Percentiles rank a stretch among this genome's conserved stretches.
Conservation (phyloP, 148 eudicot genomes). For the Vaccinium darrowii region DNA sequence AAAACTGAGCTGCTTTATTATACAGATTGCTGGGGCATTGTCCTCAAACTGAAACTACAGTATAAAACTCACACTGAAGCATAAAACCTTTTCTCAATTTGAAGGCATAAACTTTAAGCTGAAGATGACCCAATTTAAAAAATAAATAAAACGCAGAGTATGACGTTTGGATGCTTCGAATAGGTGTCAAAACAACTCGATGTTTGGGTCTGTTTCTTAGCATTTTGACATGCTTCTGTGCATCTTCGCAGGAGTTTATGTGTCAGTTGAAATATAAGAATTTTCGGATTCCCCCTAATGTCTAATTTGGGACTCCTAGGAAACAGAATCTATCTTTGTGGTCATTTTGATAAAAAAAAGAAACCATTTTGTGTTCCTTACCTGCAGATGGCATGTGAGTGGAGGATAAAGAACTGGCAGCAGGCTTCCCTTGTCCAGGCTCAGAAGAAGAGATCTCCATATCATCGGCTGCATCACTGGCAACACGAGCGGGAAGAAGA, state of each 20-base stretch:
- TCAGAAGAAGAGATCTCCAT: slow-evolving; percentile 17
- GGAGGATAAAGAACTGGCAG: slow-evolving; percentile 5
- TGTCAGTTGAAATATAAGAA: neutral
- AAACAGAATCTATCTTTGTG: neutral
- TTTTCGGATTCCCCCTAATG: neutral
- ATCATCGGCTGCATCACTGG: slow-evolving; percentile 26
- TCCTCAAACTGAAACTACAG: neutral
- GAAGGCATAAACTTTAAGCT: neutral
- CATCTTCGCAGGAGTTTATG: neutral
- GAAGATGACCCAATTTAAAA: neutral
- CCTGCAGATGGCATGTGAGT: slow-evolving; percentile 1
- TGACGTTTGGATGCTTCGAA: neutral
- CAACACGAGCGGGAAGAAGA: slow-evolving; percentile 26
- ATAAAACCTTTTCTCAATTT: neutral
- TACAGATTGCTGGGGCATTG: neutral
- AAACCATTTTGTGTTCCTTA: neutral
- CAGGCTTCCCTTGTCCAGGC: slow-evolving; percentile 14
- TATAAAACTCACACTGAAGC: neutral
- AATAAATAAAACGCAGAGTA: neutral
- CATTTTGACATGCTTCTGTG: neutral
- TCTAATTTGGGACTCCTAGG: neutral
- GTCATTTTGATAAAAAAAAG: neutral
- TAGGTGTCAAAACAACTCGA: neutral
- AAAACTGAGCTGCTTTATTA: too few species aligned
- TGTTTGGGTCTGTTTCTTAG: neutral